Conservation (phyloP, 1,139 yeast species). For the Debaryomyces subglobosus region DNA sequence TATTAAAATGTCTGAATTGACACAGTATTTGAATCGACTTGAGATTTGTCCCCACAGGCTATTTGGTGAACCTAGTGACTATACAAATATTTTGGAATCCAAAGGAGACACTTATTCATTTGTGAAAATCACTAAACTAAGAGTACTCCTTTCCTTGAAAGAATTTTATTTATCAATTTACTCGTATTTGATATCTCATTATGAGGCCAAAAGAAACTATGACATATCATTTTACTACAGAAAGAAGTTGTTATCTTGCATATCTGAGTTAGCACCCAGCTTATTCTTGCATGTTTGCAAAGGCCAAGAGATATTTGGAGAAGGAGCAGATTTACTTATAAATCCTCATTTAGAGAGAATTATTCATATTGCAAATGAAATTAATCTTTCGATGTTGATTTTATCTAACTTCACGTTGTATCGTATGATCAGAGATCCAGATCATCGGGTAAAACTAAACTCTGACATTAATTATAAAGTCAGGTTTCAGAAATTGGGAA, state of each 20-base stretch:
- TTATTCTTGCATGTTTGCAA: constrained; percentile 12
- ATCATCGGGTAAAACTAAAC: neutral
- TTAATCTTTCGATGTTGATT: constrained; percentile 26
- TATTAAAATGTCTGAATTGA: constrained; percentile 20
- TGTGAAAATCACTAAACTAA: constrained; percentile 14
- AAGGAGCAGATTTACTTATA: constrained; percentile 28
- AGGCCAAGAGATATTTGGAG: constrained; percentile 24
- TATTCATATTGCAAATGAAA: constrained; percentile 28
- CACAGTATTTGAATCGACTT: constrained; percentile 17
- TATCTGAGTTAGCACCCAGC: constrained; percentile 30
- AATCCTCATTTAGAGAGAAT: constrained; percentile 30
- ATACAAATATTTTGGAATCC: constrained; percentile 12
- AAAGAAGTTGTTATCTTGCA: constrained; percentile 27
- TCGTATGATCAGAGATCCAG: constrained; percentile 1
- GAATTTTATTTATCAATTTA: constrained; percentile 33
- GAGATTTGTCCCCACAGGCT: constrained; percentile 18
- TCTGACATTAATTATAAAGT: neutral
- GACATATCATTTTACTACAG: constrained; percentile 30
- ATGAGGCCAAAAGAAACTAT: constrained; percentile 28
- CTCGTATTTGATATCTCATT: constrained; percentile 36
- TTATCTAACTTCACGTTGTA: constrained; percentile 15
- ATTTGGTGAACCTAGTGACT: constrained; percentile 14
- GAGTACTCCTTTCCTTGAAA: constrained; percentile 20
- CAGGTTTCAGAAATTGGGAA: constrained; percentile 1
- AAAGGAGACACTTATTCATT: constrained; percentile 14